phyloP scores from a whole-genome alignment of 352 stramenopile species.

The Phytophthora palmivora region DNA sequence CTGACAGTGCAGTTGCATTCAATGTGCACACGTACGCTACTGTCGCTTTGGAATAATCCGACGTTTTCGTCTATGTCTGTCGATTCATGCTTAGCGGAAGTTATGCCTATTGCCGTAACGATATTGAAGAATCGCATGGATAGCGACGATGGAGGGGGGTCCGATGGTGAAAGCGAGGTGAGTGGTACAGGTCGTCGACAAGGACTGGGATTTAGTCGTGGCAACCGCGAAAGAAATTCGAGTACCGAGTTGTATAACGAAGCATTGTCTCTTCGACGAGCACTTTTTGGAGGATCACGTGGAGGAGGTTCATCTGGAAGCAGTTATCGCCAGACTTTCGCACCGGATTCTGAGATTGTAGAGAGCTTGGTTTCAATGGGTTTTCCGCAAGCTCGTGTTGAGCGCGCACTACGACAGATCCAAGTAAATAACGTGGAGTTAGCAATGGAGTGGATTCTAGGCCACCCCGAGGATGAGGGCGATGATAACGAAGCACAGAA shows the following conservation, averaged over 20 bases:
- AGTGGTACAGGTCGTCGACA: constrained; percentile 34
- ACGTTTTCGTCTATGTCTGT: constrained; percentile 51
- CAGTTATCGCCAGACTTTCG: constrained; percentile 70
- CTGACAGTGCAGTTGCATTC: constrained; percentile 71
- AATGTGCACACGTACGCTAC: constrained; percentile 60
- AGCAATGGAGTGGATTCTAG: constrained; percentile 97
- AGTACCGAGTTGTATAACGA: constrained; percentile 50
- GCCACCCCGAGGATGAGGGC: constrained; percentile 80
- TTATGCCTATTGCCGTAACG: constrained; percentile 76
- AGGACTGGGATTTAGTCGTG: constrained; percentile 44
- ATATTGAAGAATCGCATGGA: constrained; percentile 84
- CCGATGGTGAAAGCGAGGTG: constrained; percentile 42
- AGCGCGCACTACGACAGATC: constrained; percentile 90
- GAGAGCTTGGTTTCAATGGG: constrained; percentile 96
- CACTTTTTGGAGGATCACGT: constrained; percentile 56
- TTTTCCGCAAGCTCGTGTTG: constrained; percentile 90
- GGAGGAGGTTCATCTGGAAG: constrained; percentile 24
- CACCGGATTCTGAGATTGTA: constrained; percentile 91
- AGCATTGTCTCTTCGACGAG: constrained; percentile 47
- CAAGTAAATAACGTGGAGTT: constrained; percentile 94
- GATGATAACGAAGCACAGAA: constrained; percentile 34
- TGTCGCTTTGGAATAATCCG: constrained; percentile 68
- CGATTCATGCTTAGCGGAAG: constrained; percentile 60
- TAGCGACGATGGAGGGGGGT: constrained; percentile 33
- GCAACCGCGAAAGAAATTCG: constrained; percentile 38